Evolutionary conservation across 1,284 basidiomycete species (phyloP), one percentile per base, ranked within the genome.

Genomic region (Marasmius tenuissimus): DNA sequence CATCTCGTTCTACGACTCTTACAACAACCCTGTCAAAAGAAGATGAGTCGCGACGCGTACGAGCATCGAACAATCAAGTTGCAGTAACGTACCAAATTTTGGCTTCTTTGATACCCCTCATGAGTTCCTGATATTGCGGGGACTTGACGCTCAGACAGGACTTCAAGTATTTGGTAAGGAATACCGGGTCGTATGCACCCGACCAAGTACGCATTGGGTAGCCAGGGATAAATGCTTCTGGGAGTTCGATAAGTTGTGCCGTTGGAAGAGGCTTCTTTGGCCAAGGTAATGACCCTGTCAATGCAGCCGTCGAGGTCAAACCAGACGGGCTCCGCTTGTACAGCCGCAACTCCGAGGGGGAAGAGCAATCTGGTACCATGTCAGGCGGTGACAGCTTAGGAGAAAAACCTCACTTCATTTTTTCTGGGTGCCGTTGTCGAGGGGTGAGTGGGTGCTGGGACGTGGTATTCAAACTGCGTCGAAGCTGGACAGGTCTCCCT

Each of bases 301-400:
- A 68, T 64, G 1, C 64, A 58, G 1, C 61, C 64, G 38, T 65
- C 61, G 37, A 68, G 64, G 54, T 68, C 63, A 52, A 59, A 67
- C 67, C 67, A 68, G n/a, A 51, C 65, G n/a, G 67, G 67, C 50
- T 68, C 67, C n/a, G 65, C 63, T 64, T 68, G 67, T n/a, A 65
- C 59, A 40, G 64, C 66, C 8, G 67, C 67, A 20, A 68, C 62
- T 63, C 62, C 66, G 58, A 33, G 48, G 6, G 40, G 6, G 6
- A 27, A 27, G 27, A 4, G 4, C 27, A 2, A 27, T 2, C 4
- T 2, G 4, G 27, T 27, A 4, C 2, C 27, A 27, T 27, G 27
- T 27, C 2, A 27, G 27, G 27, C 4, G 27, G 27, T 27, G 4
- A 27, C 4, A 27, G 2, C 27, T 27, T 2, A 27, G 27, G 27